Evolutionary conservation across 805 yeast species (phyloP), one percentile per base, ranked within the genome.

Genomic region (Suhomyces pyralidae): DNA sequence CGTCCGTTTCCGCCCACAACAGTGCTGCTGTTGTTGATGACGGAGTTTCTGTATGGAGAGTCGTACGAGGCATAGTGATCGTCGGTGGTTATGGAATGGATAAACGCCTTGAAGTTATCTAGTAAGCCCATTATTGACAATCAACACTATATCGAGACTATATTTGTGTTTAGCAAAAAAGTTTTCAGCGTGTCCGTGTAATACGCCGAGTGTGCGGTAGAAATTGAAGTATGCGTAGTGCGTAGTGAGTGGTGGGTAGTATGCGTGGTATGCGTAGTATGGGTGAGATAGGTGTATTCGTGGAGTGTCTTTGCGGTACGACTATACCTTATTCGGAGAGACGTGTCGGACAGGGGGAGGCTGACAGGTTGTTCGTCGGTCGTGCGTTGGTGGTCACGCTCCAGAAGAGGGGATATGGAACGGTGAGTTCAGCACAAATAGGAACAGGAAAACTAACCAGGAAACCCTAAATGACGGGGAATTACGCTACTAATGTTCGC

Each of bases 31-130:
- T 40, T 40, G 19, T 50, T 48, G 48, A 52, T 62, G 20, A 60
- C 60, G 8, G 68, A 59, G 49, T 63, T 61, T 48, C 60, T 64
- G 50, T 66, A 66, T 3, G 73, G 69, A 15, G 71, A 70, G 10
- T 76, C 82, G 54, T 78, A 81, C 40, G 80, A 76, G 20, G 86
- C 86, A 61, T 81, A 81, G 61, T 81, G 85, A 57, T 81, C 86
- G 7, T 77, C 79, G 3, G 86, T 81, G 7, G 85, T 81, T 40
- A 81, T 74, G 25, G 83, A 79, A 60, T 81, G 69, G 48, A 65
- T 58, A 47, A 70, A 66, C 8, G 62, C 73, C 69, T 62, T 75
- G 63, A 57, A 70, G 36, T 61, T 61, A 50, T 65, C 69, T 53
- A 65, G 51, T 17, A 65, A 52, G 3, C 69, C 69, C 69, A 65